Evolutionary conservation across 768 basidiomycete species (phyloP).

Genomic region (Ephemerocybe angulata): DNA sequence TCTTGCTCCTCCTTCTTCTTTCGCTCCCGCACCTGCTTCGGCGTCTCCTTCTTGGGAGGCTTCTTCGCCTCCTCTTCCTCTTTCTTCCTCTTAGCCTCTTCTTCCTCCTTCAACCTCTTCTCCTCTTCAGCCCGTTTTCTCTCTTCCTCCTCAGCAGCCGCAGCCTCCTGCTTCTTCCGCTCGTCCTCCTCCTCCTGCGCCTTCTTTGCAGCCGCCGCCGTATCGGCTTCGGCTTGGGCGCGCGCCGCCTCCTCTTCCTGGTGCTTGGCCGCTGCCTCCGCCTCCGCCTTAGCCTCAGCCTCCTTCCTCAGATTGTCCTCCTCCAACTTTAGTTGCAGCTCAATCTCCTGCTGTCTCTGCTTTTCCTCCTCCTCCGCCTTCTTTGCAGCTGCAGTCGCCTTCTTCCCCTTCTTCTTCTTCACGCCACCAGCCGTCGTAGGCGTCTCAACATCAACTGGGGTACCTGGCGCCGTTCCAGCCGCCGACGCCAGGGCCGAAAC

Average conservation of each 20-base stretch:
- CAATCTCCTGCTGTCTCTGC: slow-evolving; percentile 4
- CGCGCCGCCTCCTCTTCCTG: slow-evolving; percentile 47
- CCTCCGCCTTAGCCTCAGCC: slow-evolving; percentile 4
- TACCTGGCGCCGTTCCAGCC: background rate
- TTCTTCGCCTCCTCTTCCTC: background rate
- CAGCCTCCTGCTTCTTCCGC: slow-evolving; percentile 1
- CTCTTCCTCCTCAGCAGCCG: slow-evolving; percentile 8
- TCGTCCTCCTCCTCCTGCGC: background rate
- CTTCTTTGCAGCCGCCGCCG: slow-evolving; percentile 59
- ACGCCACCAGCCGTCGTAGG: slow-evolving; percentile 9
- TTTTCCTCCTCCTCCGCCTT: slow-evolving; percentile 1
- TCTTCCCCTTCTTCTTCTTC: slow-evolving; percentile 7
- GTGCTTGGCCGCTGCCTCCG: slow-evolving; percentile 45
- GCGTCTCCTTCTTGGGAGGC: slow-evolving; percentile 29
- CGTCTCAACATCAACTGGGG: background rate
- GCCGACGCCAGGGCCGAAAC: background rate
- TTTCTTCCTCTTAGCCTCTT: slow-evolving; percentile 10
- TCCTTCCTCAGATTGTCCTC: slow-evolving; percentile 1
- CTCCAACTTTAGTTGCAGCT: background rate
- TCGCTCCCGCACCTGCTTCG: background rate
- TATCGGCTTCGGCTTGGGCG: slow-evolving; percentile 38
- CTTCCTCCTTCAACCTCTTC: slow-evolving; percentile 6
- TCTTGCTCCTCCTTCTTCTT: slow-evolving; percentile 3
- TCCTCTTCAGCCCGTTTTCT: slow-evolving; percentile 30
- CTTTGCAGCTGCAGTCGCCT: background rate